Evolutionary conservation across 352 stramenopile genomes (phyloP).

Genomic region (Globisporangium echinulatum): DNA sequence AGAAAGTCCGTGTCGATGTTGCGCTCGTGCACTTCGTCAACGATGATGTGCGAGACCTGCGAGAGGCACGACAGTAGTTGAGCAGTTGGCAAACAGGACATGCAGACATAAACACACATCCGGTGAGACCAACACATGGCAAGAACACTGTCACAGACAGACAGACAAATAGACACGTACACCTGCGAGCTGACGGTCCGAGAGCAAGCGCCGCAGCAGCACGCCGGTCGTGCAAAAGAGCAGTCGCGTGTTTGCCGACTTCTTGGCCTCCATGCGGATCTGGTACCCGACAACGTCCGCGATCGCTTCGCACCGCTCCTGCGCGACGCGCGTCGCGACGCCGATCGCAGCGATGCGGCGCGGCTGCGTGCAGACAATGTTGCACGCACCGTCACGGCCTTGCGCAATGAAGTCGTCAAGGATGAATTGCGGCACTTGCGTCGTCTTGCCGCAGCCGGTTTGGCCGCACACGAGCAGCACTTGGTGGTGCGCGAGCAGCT

Average conservation of each 20-base stretch:
- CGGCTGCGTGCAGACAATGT: slow-evolving; percentile 96
- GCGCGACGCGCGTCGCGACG: slow-evolving; percentile 92
- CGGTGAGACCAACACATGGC: not conserved
- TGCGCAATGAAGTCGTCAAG: slow-evolving; percentile 90
- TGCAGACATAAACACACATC: not conserved
- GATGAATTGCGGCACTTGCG: slow-evolving; percentile 97
- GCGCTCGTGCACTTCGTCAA: slow-evolving; percentile 99
- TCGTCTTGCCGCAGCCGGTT: slow-evolving; percentile 94
- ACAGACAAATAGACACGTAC: slow-evolving; percentile 26
- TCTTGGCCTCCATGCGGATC: slow-evolving; percentile 93
- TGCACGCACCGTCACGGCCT: slow-evolving; percentile 79
- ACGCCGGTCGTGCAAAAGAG: slow-evolving; percentile 96
- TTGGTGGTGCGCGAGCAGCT: slow-evolving; percentile 58
- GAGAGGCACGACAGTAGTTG: not conserved
- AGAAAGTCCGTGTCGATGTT: slow-evolving; percentile 96
- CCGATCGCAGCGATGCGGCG: slow-evolving; percentile 94
- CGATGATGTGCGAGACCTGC: slow-evolving; percentile 93
- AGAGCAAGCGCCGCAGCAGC: slow-evolving; percentile 90
- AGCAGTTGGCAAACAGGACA: not conserved
- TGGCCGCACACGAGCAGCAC: slow-evolving; percentile 94
- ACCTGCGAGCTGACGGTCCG: slow-evolving; percentile 78
- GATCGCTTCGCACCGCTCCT: slow-evolving; percentile 90
- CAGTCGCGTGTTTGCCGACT: slow-evolving; percentile 84
- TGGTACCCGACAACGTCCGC: slow-evolving; percentile 91
- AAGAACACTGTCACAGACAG: not conserved